These are phyloP conservation scores for Suillus tomentosus DNA, from an alignment of 768 basidiomycete species.

Conservation along the genomic window DNA sequence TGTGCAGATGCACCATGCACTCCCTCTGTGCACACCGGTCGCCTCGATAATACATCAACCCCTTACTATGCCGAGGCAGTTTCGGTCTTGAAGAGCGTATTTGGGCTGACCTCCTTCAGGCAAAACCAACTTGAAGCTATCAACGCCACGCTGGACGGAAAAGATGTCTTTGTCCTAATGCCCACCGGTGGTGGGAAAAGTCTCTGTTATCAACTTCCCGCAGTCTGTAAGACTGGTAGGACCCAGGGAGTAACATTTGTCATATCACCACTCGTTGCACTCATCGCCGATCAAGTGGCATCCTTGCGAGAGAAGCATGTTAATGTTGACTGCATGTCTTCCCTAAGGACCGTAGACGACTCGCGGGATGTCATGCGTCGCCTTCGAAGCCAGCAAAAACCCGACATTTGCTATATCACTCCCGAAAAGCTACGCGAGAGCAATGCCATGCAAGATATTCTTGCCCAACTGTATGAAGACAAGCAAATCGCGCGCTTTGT, in stretches of 20 bases:
- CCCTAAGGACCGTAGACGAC: slow-evolving; percentile 45
- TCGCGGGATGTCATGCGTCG: slow-evolving; percentile 44
- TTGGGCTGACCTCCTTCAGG: slow-evolving; percentile 71
- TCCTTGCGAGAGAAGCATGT: slow-evolving; percentile 65
- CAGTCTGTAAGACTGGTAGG: slow-evolving; percentile 69
- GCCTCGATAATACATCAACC: slow-evolving; percentile 35
- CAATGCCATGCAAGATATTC: slow-evolving; percentile 49
- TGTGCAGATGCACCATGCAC: slow-evolving; percentile 16
- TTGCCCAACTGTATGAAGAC: slow-evolving; percentile 57
- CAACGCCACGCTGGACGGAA: slow-evolving; percentile 72
- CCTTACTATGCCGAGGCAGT: slow-evolving; percentile 34
- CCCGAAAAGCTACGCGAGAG: slow-evolving; percentile 85
- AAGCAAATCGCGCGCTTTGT: slow-evolving; percentile 83
- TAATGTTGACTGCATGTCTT: slow-evolving; percentile 69
- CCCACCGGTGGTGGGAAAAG: slow-evolving; percentile 96
- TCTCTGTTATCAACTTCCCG: slow-evolving; percentile 89
- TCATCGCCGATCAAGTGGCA: slow-evolving; percentile 89
- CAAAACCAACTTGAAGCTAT: slow-evolving; percentile 87
- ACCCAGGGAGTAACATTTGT: slow-evolving; percentile 88
- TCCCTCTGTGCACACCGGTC: slow-evolving; percentile 11
- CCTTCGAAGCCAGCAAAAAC: slow-evolving; percentile 48
- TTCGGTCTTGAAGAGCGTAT: slow-evolving; percentile 41
- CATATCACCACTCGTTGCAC: slow-evolving; percentile 81
- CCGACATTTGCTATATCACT: slow-evolving; percentile 82
- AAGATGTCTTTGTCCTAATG: slow-evolving; percentile 93